Evolutionary conservation across 2,329 filamentous ascomycete species (phyloP), one percentile per base, ranked within the genome.

Genomic region (Parastagonospora nodorum): DNA sequence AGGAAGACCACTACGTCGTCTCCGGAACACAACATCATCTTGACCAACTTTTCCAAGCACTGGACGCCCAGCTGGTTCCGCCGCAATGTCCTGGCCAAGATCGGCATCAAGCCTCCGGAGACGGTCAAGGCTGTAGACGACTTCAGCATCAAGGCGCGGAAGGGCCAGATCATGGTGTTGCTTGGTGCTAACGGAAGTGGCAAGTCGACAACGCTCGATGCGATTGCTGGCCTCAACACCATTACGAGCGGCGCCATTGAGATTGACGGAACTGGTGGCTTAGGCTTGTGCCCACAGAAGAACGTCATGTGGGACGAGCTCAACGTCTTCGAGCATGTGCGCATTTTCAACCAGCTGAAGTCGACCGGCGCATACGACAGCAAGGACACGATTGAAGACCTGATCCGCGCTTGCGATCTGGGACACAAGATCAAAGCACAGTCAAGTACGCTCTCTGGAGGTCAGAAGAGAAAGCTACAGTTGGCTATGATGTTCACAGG

Each of bases 401-500:
- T 95, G 1, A 85, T 94, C 44, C 75, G 75, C 5, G 81, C 85
- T 1, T 86, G 94, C 57, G 93, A 96, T 68, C 81, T 97, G 2
- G 82, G 82, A 16, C 80, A 84, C 45, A 97, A 97, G 75, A 77
- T 85, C 35, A 83, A 84, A 31, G 88, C 92, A 0, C 79, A 81
- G 53, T 84, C 91, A 0, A 87, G 85, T 66, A 95, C 90, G 0
- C 78, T 97, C 0, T 96, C 91, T 2, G 92, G 92, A 8, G 92
- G 92, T 0, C 92, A 97, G 72, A 96, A 96, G 76, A 82, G 92
- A 45, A 97, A 97, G 72, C 80, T 96, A 8, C 92, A 97, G 72
- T 80, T 97, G 2, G 92, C 91, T 5, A 93, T 96, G 85, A 96
- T 96, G 91, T 86, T 97, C 61, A 95, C 90, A 3, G 92, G 93